Base-by-base conservation (phyloP, 2,329 filamentous ascomycete species). In the Exutisphaerella laricina region DNA sequence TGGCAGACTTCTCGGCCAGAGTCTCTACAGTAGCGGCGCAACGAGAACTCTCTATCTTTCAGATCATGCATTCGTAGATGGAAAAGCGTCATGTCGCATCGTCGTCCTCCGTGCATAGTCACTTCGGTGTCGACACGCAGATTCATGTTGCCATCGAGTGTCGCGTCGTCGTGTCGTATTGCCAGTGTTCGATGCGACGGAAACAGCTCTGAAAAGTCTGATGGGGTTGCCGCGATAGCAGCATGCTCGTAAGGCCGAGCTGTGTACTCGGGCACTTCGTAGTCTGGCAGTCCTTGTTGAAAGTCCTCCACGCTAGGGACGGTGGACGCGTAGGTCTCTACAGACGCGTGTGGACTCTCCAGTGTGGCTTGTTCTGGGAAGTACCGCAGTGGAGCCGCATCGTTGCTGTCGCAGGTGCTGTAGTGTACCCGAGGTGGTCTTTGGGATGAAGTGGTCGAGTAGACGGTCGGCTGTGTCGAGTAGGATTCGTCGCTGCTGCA, bases 31-130 rank as follows among this genome's bases (percentile, higher is more conserved):
- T 98, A 97, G 35, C 90, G 80, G 21, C 90, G 82, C 20, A 97
- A 74, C 1, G 89, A 95, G 66, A 95, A 96, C 49, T 94, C 85
- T 37, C 92, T 80, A 55, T 80, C 81, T 58, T 80, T 82, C 42
- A 97, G 71, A 64, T 97, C 88, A 63, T 95, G 83, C 88, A 98
- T 95, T 58, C 88, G 85, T 47, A 97, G 73, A 65, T 98, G 90
- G 67, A 96, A 97, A 35, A 98, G 80, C 4, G 81, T 86, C 57
- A 85, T 78, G 55, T 80, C 79, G 28, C 48, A 49, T 43, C 41
- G 46, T 50, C 80, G 77, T 30, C 74, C 72, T 29, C 77, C 76
- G 18, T 75, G 74, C 18, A 71, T 68, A 18, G 70, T 67, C 33
- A 86, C 77, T 50, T 85, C 72, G 4, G 87, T 90, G 62, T 95